These are phyloP conservation scores for Stereum hirsutum DNA, from an alignment of 1,284 basidiomycete genomes.

Conservation along the genomic window DNA sequence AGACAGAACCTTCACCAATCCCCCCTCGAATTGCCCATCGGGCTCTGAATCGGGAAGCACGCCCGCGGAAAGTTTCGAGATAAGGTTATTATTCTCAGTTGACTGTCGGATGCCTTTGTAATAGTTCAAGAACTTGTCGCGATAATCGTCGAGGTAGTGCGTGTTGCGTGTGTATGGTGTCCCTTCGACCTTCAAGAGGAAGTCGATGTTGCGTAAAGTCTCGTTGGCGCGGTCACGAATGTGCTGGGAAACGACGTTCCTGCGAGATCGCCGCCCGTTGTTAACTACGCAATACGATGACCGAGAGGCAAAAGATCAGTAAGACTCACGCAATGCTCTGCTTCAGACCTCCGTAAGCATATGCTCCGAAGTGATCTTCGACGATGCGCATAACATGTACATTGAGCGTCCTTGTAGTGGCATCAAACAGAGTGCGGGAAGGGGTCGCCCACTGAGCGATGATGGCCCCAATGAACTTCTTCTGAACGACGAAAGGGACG, in stretches of 20 bases:
- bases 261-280: no score
- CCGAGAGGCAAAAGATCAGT: neutral
- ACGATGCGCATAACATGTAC: slow-evolving; percentile 33
- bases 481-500: slow-evolving; percentile 53
- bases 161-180: slow-evolving; percentile 24
- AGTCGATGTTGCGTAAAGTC: slow-evolving; percentile 29
- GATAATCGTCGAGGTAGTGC: slow-evolving; percentile 20
- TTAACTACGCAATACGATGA: neutral
- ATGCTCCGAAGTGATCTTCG: slow-evolving; percentile 36
- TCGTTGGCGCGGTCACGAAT: slow-evolving; percentile 30
- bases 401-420: slow-evolving; percentile 28
- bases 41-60: neutral
- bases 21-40: slow-evolving; percentile 1
- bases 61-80: slow-evolving; percentile 10
- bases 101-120: slow-evolving; percentile 15
- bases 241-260: slow-evolving; percentile 37
- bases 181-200: slow-evolving; percentile 20
- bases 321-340: slow-evolving; percentile 41
- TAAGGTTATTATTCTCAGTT: slow-evolving; percentile 7
- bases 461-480: slow-evolving; percentile 35
- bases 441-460: slow-evolving; percentile 42
- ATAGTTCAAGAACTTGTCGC: slow-evolving; percentile 19
- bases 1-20: slow-evolving; percentile 23
- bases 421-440: slow-evolving; percentile 36
- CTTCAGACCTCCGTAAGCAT: slow-evolving; percentile 42